Conservation (phyloP, 176 grass and related monocot species). For the Rhipidocladum racemiflorum region DNA sequence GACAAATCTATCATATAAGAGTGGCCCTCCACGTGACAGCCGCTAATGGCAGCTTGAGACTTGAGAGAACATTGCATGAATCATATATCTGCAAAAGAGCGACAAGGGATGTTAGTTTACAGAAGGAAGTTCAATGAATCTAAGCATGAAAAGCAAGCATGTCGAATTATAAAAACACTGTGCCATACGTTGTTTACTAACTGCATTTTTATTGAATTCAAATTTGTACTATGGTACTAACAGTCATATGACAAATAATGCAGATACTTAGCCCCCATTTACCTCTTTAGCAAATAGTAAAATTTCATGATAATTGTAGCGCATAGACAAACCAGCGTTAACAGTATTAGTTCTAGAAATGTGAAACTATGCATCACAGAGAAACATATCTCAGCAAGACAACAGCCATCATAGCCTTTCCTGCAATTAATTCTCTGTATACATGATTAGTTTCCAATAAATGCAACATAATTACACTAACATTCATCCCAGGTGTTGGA, state of each 20-base stretch:
- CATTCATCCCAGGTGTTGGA: not conserved
- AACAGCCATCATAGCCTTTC: not conserved
- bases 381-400: not conserved
- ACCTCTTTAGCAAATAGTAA: not conserved
- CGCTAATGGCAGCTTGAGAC: not conserved
- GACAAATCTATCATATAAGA: conserved; percentile 26
- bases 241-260: not conserved
- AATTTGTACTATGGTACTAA: not conserved
- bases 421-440: not conserved
- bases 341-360: no score
- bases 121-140: not conserved
- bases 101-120: not conserved
- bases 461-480: not conserved
- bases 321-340: no score
- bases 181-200: not conserved
- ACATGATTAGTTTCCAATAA: not conserved
- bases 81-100: conserved; percentile 21
- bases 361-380: not conserved
- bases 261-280: not conserved
- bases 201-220: not conserved
- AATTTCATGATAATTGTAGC: not conserved
- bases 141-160: not conserved
- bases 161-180: not conserved
- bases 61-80: not conserved
- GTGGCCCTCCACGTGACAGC: not conserved